Conservation (phyloP, 805 yeast genomes). For the Cyberlindnera maritima region DNA sequence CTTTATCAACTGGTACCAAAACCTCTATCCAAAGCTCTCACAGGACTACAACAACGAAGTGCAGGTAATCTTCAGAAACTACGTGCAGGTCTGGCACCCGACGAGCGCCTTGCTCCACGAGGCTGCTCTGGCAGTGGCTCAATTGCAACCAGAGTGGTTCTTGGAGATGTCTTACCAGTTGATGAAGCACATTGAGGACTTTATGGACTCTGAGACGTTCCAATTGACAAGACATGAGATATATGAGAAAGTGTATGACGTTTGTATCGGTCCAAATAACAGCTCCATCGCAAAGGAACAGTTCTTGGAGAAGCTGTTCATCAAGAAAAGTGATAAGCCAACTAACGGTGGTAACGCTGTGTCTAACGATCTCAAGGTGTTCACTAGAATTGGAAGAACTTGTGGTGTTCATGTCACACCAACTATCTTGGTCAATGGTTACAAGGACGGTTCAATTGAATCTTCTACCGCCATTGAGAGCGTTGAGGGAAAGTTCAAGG, state of each 20-base stretch:
- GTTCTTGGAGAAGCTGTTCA: constrained; percentile 31
- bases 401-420: constrained; percentile 86
- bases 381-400: constrained; percentile 69
- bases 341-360: constrained; percentile 57
- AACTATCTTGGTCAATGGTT: constrained; percentile 70
- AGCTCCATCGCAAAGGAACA: constrained; percentile 27
- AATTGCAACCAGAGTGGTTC: constrained; percentile 48
- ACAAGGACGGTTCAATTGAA: constrained; percentile 53
- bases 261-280: constrained; percentile 44
- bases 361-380: constrained; percentile 65
- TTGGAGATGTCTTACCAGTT: constrained; percentile 56
- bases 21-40: constrained; percentile 52
- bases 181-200: constrained; percentile 51
- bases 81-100: constrained; percentile 92
- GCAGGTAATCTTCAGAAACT: constrained; percentile 64
- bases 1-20: constrained; percentile 50
- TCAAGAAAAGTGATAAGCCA: constrained; percentile 24
- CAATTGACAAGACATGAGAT: constrained; percentile 54
- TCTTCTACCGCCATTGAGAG: constrained; percentile 55
- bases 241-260: constrained; percentile 48
- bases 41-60: constrained; percentile 46
- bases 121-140: constrained; percentile 67
- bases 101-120: constrained; percentile 67
- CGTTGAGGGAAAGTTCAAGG: constrained; percentile 26
- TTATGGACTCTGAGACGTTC: constrained; percentile 60